Conservation (phyloP, 306 rosid genomes). For the Gastrolobium bilobum region DNA sequence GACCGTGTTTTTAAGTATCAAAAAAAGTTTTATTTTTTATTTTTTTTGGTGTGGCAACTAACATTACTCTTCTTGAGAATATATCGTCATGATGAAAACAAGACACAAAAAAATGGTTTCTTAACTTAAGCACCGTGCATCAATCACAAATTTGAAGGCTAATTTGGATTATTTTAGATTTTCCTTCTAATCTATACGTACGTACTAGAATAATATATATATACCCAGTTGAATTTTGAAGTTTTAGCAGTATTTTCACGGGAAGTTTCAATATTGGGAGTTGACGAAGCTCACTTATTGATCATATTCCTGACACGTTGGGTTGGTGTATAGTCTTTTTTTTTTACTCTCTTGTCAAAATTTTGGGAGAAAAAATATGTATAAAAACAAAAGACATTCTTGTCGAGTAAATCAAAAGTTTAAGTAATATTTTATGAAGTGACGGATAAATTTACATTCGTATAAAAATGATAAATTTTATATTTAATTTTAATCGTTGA, state of each 20-base stretch:
- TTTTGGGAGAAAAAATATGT: neutral
- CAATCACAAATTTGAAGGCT: neutral
- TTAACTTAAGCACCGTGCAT: neutral
- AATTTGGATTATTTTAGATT: neutral
- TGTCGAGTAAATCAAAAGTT: no score
- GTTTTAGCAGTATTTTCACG: neutral
- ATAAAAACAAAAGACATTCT: no score
- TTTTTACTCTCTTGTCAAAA: constrained; percentile 8
- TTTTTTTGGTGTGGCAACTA: no score
- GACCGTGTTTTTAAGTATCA: no score
- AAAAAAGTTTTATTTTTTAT: no score
- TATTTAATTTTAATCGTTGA: no score
- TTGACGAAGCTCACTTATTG: neutral
- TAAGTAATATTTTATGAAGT: no score
- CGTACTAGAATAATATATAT: neutral
- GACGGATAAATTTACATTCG: no score
- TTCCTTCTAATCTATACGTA: neutral
- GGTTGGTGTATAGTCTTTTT: neutral
- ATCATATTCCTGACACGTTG: neutral
- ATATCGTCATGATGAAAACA: no score
- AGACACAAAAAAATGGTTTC: neutral
- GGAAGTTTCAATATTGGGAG: constrained; percentile 17
- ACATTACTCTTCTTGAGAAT: no score
- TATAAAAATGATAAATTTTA: no score
- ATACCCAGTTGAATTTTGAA: constrained; percentile 5